Base-by-base conservation (phyloP, 1,284 basidiomycete species). In the Malassezia psittaci region DNA sequence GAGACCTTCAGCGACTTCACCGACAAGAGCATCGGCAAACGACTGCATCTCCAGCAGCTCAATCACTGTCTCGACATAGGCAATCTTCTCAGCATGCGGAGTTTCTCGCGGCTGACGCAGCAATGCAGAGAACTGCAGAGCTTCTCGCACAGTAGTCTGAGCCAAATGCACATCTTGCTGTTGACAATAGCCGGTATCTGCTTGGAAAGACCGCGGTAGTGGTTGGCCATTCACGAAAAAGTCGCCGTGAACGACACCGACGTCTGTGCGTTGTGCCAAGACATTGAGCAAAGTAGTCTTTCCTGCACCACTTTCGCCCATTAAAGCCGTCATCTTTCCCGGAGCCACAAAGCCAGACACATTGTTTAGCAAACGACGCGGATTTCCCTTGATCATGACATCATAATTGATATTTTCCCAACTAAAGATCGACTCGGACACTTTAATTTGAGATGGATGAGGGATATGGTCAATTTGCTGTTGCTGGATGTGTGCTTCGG, bases 261-360 rank as follows among this genome's bases (percentile, higher is more conserved):
- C 60, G 38, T 60, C 52, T 1, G 50, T 57, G 3, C 68, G 64
- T 37, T 69, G 61, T 2, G 68, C 68, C 15, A 69, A 51, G 0
- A 69, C 64, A 43, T 69, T 64, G 41, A 69, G 62, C 40, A 69
- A 56, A 8, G 68, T 68, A 7, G 68, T 69, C 52, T 69, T 69
- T 11, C 67, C 67, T 3, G 68, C 68, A 42, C 68, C 68, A 16
- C 63, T 65, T 46, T 62, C 63, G 33, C 68, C 68, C 68, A 71
- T 71, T 13, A 71, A 46, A 1, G 67, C 67, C 3, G 65, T 67
- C 59, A 69, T 62, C 46, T 63, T 64, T 12, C 67, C 67, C 0
- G 67, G 67, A 7, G 59, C 57, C n/a, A 67, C 64, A 42, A 57
- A 71, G n/a, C 67, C 68, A 4, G 54, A 60, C 9, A 83, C 87